These are phyloP conservation scores for Neonectria magnoliae DNA, from an alignment of 2,329 filamentous ascomycete species.

Conservation along the genomic window DNA sequence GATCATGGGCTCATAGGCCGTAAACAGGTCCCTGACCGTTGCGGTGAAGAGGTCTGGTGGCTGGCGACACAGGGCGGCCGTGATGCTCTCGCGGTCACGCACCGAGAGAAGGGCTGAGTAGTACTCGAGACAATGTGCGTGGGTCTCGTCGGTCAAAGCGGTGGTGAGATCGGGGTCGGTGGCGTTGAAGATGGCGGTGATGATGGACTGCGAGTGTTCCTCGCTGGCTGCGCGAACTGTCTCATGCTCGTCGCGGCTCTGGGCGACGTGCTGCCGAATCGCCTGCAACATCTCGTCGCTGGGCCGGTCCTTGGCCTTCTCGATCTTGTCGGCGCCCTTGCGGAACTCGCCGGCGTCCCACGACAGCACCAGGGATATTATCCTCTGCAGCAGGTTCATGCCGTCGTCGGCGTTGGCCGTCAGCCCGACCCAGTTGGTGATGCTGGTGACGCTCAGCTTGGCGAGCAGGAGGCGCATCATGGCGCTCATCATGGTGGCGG, in stretches of 20 bases:
- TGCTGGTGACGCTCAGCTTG: conserved; percentile 77
- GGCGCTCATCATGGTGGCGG: conserved; percentile 82
- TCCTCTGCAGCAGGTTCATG: conserved; percentile 82
- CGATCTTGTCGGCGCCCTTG: conserved; percentile 71
- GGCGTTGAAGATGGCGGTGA: conserved; percentile 70
- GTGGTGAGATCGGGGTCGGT: conserved; percentile 57
- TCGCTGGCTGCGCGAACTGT: conserved; percentile 66
- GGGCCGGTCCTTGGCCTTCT: conserved; percentile 66
- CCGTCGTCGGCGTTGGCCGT: conserved; percentile 78
- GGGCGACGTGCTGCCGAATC: conserved; percentile 67
- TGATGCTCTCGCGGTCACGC: conserved; percentile 78
- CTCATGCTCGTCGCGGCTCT: conserved; percentile 66
- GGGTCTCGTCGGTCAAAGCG: conserved; percentile 67
- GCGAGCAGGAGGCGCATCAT: conserved; percentile 78
- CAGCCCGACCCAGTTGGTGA: conserved; percentile 83
- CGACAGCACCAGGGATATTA: conserved; percentile 76
- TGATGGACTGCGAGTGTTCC: conserved; percentile 65
- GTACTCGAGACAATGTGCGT: conserved; percentile 74
- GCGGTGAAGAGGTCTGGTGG: conserved; percentile 79
- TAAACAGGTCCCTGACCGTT: conserved; percentile 70
- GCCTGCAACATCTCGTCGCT: conserved; percentile 69
- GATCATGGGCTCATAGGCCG: conserved; percentile 79
- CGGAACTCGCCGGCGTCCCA: conserved; percentile 80
- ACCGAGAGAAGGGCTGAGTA: conserved; percentile 76
- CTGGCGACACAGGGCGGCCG: conserved; percentile 71